Percentiles rank a stretch among this genome's conserved stretches.
These are phyloP conservation scores for Litchi chinensis DNA, from an alignment of 345 rosid genomes.

Conservation along the genomic window DNA sequence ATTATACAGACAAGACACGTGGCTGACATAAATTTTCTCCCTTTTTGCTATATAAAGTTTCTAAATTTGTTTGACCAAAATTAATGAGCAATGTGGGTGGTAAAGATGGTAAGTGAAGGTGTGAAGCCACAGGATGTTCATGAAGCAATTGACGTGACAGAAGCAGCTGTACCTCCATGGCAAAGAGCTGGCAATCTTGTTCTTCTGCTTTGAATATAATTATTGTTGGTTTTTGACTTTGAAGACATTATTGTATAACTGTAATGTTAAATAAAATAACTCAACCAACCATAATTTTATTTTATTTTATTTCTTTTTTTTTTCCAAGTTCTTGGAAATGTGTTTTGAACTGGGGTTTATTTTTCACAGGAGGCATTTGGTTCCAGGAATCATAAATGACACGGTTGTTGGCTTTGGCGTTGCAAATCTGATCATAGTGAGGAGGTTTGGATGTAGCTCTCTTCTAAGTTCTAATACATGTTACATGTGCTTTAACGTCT, in stretches of 20 bases:
- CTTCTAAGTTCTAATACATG: no score
- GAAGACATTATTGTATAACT: not conserved
- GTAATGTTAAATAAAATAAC: not conserved
- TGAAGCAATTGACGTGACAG: conserved; percentile 21
- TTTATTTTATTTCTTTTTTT: no score
- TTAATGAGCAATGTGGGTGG: not conserved
- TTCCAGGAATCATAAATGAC: not conserved
- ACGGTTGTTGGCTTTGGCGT: no score
- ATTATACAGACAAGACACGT: not conserved
- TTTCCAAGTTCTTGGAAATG: not conserved
- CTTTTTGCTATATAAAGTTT: not conserved
- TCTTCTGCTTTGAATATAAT: not conserved
- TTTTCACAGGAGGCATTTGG: not conserved
- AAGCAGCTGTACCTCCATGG: conserved; percentile 1
- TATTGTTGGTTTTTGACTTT: conserved; percentile 3
- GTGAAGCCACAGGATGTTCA: conserved; percentile 14
- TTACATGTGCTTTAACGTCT: not conserved
- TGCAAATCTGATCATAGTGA: no score
- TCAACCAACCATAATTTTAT: not conserved
- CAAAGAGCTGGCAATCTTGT: conserved; percentile 18
- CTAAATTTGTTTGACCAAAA: not conserved
- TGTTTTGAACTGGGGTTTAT: not conserved
- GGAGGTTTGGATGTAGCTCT: no score
- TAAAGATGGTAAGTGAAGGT: not conserved
- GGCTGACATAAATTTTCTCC: not conserved